Base-by-base conservation (phyloP, 1,139 yeast genomes). In the Geotrichum cucujoidarum region DNA sequence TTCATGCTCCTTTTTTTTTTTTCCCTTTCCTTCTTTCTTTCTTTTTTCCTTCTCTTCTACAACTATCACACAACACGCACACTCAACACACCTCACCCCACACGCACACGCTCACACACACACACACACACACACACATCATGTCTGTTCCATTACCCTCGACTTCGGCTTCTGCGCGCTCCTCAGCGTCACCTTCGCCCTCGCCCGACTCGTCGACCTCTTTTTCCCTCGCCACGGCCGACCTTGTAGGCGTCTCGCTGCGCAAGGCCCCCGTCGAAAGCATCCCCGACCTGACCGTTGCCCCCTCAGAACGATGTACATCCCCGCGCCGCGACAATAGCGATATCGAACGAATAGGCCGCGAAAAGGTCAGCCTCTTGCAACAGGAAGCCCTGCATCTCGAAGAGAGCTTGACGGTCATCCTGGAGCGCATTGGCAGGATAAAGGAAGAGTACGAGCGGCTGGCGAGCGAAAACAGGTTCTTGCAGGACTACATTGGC, bases 401-500 rank as follows among this genome's bases (percentile, higher is more conserved):
- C 60, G 73, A 68, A 51, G 65, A 65, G 43, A 62, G 66, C 33
- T 59, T 69, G 30, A 59, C 68, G 10, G 61, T 59, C 16, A 61
- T 69, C 10, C 61, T 70, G 17, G 69, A 64, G 35, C 58, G 64
- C 29, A 65, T 70, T 32, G 56, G 57, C 27, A 73, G 73, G 44
- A 76, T 80, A 37, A 77, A 76, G 59, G 72, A 72, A 43, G 71
- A 78, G 43, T 81, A 85, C 58, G 80, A 80, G 27, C 78, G 81
- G 57, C 71, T 85, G 48, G 78, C 81, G 52, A 76, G 76, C 48
- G 96, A 92, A 59, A 89, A 88, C 65, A 77, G 74, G 55, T 87
- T 87, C 60, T 69, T 90, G 40, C 95, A 89, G 62, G 95, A 88
- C 45, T 90, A 88, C 61, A 88, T 87, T 43, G 95, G 94, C 20